Evolutionary conservation across 768 basidiomycete species (phyloP), one percentile per base, ranked within the genome.

Genomic region (Lyophyllum shimeji): DNA sequence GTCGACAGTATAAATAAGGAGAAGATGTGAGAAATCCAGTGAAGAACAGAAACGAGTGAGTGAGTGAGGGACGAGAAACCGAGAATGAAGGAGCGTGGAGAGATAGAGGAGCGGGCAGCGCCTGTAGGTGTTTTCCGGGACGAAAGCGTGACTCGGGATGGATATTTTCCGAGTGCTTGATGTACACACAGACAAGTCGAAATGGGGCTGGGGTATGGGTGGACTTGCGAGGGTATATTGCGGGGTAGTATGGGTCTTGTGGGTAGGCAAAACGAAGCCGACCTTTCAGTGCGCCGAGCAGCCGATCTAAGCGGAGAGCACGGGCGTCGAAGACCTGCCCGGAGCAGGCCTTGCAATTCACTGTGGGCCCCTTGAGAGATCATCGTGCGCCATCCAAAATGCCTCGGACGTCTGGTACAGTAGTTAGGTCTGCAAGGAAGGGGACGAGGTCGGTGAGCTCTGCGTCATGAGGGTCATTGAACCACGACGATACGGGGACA

Each of bases 401-500:
- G 43, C 90, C 93, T 53, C 96, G 81, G 37, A 98, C 91, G 71
- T 99, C 97, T 53, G 86, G 86, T 20, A 95, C 93, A 20, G 80
- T 73, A 20, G 76, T 82, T 42, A 99, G 79, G 70, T 99, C 97
- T 33, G 89, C 75, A 53, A 99, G 82, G 82, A 99, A 98, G 17
- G 94, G 93, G 47, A 95, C 87, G 45, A 98, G 77, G 72, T 98
- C 96, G 20, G 92, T 95, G 60, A 99, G 82, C 69, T 98, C 96
- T 39, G 94, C 95, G 68, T 98, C 96, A 66, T 98, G 96, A 7
- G 95, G 95, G 73, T 95, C 95, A 71, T 98, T 98, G 77, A 99
- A 99, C 97, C 97, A 99, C 55, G 91, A 93, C 37, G 95, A 97
- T 57, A 99, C 95, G 11, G 97, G 97, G 7, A 98, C 96, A 20